phyloP scores from a whole-genome alignment of 768 basidiomycete species.

The Pilatotrama ljubarskyi region DNA sequence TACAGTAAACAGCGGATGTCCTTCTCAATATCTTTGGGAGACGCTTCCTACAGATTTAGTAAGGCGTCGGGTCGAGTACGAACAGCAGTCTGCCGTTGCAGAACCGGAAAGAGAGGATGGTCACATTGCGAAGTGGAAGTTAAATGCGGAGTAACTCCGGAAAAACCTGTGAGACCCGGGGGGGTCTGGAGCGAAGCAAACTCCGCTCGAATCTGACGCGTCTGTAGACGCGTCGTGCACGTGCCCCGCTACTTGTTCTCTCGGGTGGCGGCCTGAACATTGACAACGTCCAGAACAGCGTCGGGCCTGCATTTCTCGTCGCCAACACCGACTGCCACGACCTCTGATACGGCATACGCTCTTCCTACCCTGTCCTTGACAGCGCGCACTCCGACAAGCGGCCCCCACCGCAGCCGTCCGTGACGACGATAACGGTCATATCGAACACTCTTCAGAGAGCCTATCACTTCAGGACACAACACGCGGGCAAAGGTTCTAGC shows the following conservation, averaged over 20 bases:
- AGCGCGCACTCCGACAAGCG: neutral
- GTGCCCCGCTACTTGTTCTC: neutral
- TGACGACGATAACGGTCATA: too few relatives aligned
- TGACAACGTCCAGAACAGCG: neutral
- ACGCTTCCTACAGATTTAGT: neutral
- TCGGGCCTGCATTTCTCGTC: neutral
- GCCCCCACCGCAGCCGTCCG: neutral
- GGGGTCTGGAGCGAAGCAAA: neutral
- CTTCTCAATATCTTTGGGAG: too few relatives aligned
- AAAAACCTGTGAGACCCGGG: neutral
- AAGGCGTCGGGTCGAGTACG: neutral
- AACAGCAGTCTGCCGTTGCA: neutral
- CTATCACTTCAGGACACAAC: too few relatives aligned
- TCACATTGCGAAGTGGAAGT: neutral
- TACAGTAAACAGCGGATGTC: too few relatives aligned
- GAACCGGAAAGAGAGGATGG: neutral
- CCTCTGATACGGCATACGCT: neutral
- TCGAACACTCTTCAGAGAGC: too few relatives aligned
- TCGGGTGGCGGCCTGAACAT: slow-evolving; percentile 3
- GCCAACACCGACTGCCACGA: neutral
- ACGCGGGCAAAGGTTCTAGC: too few relatives aligned
- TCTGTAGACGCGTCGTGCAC: slow-evolving; percentile 4
- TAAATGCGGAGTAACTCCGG: slow-evolving; percentile 4
- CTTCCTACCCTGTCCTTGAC: neutral
- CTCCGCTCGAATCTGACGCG: neutral